Conservation (phyloP, 352 stramenopile genomes). For the Phytopythium boreale region DNA sequence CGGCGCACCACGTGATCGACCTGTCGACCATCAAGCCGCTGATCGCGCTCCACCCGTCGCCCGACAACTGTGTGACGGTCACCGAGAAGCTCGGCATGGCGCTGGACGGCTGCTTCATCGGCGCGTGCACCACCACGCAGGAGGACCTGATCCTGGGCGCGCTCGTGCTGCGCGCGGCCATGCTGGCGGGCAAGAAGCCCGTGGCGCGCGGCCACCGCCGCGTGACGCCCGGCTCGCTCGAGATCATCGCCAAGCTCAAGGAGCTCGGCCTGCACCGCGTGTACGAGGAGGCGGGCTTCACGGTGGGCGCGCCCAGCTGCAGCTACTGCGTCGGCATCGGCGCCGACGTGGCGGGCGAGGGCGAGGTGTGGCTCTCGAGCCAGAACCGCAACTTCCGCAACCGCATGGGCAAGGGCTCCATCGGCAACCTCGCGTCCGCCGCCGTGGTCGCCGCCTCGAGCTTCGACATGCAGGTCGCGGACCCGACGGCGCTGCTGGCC, state of each 20-base stretch:
- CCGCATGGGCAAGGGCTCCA: constrained; percentile 80
- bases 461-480: constrained; percentile 74
- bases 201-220: constrained; percentile 48
- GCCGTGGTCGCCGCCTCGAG: constrained; percentile 70
- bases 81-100: constrained; percentile 69
- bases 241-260: constrained; percentile 65
- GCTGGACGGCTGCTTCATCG: constrained; percentile 82
- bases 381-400: constrained; percentile 88
- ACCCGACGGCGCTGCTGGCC: constrained; percentile 59
- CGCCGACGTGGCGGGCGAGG: constrained; percentile 66
- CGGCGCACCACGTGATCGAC: constrained; percentile 73
- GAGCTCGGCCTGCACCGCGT: constrained; percentile 64
- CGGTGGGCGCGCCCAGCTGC: constrained; percentile 70
- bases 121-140: constrained; percentile 77
- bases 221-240: constrained; percentile 73
- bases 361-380: constrained; percentile 76
- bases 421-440: constrained; percentile 71
- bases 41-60: constrained; percentile 74
- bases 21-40: constrained; percentile 52
- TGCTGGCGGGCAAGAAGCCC: constrained; percentile 60
- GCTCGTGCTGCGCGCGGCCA: constrained; percentile 69
- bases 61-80: constrained; percentile 76
- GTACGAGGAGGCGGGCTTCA: constrained; percentile 79
- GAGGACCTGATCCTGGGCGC: constrained; percentile 79
- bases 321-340: constrained; percentile 83